Evolutionary conservation across 257 asterid species (phyloP).

Genomic region (Coffea canephora): DNA sequence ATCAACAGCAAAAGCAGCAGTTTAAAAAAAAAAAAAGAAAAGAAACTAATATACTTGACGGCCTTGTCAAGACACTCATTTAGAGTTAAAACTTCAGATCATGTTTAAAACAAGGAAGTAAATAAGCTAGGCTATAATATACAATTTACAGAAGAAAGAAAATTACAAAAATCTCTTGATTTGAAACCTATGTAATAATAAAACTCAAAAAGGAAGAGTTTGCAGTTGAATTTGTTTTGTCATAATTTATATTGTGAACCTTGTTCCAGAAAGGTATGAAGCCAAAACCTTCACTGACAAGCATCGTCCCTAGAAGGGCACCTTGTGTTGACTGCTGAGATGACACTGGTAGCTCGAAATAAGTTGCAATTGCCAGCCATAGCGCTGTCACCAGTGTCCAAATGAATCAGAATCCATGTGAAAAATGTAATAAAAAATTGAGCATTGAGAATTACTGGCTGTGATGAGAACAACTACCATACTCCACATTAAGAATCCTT

Average conservation of each 20-base stretch:
- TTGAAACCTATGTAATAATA: not conserved
- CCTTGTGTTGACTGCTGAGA: slow-evolving; percentile 8
- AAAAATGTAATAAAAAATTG: not conserved
- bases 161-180: no score
- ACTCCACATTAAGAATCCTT: slow-evolving; percentile 20
- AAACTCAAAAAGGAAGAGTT: not conserved
- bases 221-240: not conserved
- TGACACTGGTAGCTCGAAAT: slow-evolving; percentile 6
- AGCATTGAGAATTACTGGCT: slow-evolving; percentile 1
- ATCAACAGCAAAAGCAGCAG: not conserved
- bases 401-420: not conserved
- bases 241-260: not conserved
- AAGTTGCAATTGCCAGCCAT: slow-evolving; percentile 10
- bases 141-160: no score
- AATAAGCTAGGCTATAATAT: no score
- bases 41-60: not conserved
- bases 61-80: not conserved
- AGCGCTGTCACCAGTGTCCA: not conserved
- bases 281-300: slow-evolving; percentile 4
- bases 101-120: not conserved
- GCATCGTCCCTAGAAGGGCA: slow-evolving; percentile 9
- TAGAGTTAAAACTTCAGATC: not conserved
- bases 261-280: slow-evolving; percentile 5
- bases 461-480: slow-evolving; percentile 12
- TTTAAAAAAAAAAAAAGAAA: no score